Evolutionary conservation across 1,284 basidiomycete species (phyloP), one percentile per base, ranked within the genome.

Genomic region (Boletus semigastroideus): DNA sequence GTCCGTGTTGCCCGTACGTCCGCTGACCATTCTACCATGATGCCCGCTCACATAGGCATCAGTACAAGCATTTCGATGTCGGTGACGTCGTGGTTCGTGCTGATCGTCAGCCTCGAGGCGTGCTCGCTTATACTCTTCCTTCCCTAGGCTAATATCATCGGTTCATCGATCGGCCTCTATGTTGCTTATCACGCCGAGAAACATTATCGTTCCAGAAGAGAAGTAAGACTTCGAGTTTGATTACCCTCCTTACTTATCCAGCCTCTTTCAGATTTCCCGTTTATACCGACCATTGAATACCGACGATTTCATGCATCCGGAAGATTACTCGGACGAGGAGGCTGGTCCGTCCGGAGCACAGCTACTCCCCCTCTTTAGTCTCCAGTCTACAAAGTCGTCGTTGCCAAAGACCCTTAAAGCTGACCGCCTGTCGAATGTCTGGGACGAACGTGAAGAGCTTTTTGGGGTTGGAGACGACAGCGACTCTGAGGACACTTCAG

Each of bases 51-150:
- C 38, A n/a, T 51, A 17, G 25, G 39, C 51, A 46, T 31, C 51
- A 91, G 83, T 82, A 86, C 66, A 92, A 93, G 66, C 76, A 81
- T 49, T 94, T 95, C 62, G 82, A 94, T 57, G 68, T 81, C 31
- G 86, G 87, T 44, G 90, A 94, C 69, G 73, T 95, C 43, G 68
- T 87, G 51, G 88, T 90, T 53, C 51, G 84, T 74, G 16, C 34
- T 49, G 34, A 46, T 51, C 55, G 42, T 59, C 49, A 42, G 33
- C 43, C 42, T 48, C 52, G 17, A 37, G 43, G 19, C 30, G 48
- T 30, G 30, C 46, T 43, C 40, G 51, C 50, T 57, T 36, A 59
- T 28, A 42, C 31, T 36, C 52, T 54, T 40, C 42, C 48, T 39
- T 42, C 39, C 8, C 49, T 55, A 91, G 89, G 92, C 92, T 12